These are phyloP conservation scores for Physcia stellaris DNA, from an alignment of 495 filamentous ascomycete genomes.

Conservation along the genomic window DNA sequence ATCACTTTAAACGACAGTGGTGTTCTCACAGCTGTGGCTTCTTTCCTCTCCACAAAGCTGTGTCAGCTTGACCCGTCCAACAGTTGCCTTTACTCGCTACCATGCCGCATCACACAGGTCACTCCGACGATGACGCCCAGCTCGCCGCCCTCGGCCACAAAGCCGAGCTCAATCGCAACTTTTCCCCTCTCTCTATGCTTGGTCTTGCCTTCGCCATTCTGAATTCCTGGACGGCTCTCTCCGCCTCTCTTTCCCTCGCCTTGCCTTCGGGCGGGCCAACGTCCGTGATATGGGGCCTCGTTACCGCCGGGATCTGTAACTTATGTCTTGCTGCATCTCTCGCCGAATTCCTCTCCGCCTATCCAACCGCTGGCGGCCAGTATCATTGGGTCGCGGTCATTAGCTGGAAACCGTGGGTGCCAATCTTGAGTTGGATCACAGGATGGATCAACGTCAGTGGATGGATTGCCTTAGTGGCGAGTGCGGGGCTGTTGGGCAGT, in stretches of 20 bases:
- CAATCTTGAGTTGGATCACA: constrained; percentile 52
- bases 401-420: constrained; percentile 42
- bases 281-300: constrained; percentile 40
- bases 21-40: too few relatives aligned
- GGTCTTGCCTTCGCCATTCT: constrained; percentile 41
- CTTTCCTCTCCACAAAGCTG: too few relatives aligned
- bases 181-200: constrained; percentile 36
- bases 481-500: constrained; percentile 32
- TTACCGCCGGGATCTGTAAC: constrained; percentile 59
- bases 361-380: constrained; percentile 56
- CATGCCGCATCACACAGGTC: background rate
- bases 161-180: constrained; percentile 48
- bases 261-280: constrained; percentile 32
- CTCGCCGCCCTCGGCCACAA: constrained; percentile 54
- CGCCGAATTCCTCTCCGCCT: constrained; percentile 61
- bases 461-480: constrained; percentile 48
- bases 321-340: constrained; percentile 56
- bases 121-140: constrained; percentile 32
- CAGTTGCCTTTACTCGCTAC: too few relatives aligned
- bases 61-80: too few relatives aligned
- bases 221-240: constrained; percentile 40
- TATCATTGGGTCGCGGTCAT: constrained; percentile 66
- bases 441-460: constrained; percentile 67
- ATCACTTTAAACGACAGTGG: too few relatives aligned
- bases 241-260: constrained; percentile 34